Percentiles rank a stretch among this genome's conserved stretches.
These are phyloP conservation scores for Cutaneotrichosporon cutaneum DNA, from an alignment of 1,284 basidiomycete genomes.

Conservation along the genomic window DNA sequence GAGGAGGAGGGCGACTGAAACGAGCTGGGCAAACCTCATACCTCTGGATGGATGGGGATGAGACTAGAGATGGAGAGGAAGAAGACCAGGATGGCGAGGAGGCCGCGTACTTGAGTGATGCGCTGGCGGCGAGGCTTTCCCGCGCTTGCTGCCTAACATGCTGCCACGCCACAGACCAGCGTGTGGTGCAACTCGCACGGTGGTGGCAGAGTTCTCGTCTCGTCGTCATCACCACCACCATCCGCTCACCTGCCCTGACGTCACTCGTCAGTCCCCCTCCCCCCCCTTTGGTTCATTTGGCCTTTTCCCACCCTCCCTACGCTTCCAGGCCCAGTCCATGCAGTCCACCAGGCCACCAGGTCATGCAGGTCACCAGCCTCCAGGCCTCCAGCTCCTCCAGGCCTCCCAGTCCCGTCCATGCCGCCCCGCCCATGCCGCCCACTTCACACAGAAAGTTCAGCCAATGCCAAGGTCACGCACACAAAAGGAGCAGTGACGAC, in stretches of 20 bases:
- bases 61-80: background rate
- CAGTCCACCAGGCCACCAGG: no score
- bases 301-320: no score
- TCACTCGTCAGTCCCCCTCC: background rate
- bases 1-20: conserved; percentile 36
- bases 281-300: no score
- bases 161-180: background rate
- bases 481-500: no score
- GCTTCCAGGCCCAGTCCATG: no score
- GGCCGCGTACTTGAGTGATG: background rate
- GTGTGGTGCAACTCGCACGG: background rate
- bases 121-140: background rate
- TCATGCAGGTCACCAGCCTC: no score
- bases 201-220: background rate
- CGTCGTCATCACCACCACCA: background rate
- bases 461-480: no score
- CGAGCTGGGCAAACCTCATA: conserved; percentile 15
- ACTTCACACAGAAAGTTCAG: no score
- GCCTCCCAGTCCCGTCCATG: no score
- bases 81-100: background rate
- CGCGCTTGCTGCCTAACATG: background rate
- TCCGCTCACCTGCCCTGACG: background rate
- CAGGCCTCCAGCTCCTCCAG: no score
- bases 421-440: no score
- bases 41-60: background rate